These are phyloP conservation scores for Colletotrichum paranaense DNA, from an alignment of 2,329 filamentous ascomycete species.

Conservation along the genomic window DNA sequence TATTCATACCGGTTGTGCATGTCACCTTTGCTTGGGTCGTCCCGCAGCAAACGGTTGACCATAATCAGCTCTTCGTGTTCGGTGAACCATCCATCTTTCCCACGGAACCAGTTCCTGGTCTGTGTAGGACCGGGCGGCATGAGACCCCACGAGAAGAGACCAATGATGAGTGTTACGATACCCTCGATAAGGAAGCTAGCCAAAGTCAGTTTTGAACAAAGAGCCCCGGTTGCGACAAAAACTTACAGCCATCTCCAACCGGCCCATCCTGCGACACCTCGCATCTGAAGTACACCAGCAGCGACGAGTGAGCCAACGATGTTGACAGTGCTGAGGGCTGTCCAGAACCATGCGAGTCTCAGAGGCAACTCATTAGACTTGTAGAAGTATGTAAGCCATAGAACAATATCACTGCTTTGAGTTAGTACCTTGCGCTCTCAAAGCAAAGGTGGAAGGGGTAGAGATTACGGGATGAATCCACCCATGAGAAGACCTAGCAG, in stretches of 20 bases:
- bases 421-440: background rate
- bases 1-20: conserved; percentile 65
- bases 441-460: no score
- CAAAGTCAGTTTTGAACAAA: background rate
- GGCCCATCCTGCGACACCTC: conserved; percentile 49
- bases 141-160: conserved; percentile 55
- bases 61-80: conserved; percentile 72
- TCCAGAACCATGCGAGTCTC: conserved; percentile 46
- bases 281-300: conserved; percentile 47
- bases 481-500: conserved; percentile 60
- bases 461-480: conserved; percentile 59
- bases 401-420: conserved; percentile 40
- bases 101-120: conserved; percentile 67
- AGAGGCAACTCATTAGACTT: conserved; percentile 45
- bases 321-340: conserved; percentile 40
- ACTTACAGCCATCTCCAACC: conserved; percentile 55
- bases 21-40: conserved; percentile 70
- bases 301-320: conserved; percentile 60
- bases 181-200: conserved; percentile 63
- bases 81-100: conserved; percentile 70
- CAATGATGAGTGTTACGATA: conserved; percentile 52
- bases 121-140: conserved; percentile 60
- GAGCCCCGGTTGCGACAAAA: background rate
- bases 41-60: conserved; percentile 69
- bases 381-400: conserved; percentile 48